Evolutionary conservation across 805 yeast genomes (phyloP), one percentile per base, ranked within the genome.

Genomic region (Scheffersomyces lignosus): DNA sequence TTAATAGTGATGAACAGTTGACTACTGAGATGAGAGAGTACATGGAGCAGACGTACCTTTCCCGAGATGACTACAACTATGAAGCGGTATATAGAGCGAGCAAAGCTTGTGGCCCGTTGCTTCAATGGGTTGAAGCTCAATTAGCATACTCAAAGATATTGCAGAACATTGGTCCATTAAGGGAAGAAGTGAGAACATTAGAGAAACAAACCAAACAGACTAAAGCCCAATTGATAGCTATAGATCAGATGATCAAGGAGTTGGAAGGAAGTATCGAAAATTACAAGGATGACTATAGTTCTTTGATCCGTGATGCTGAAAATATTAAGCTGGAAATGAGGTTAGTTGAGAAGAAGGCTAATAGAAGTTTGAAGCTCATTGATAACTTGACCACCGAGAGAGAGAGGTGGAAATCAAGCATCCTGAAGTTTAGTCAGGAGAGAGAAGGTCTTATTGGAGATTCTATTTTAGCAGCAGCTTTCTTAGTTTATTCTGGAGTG

Each of bases 51-150:
- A 69, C 66, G 2, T 91, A 84, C 50, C 59, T 90, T 8, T 65
- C 81, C 0, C 66, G 80, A 36, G 75, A 80, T 0, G 83, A 78
- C 34, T 90, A 76, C 55, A 87, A 77, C 27, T 83, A 64, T 49
- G 89, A 82, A 32, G 63, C 85, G 0, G 96, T 87, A 0, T 78
- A 85, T 49, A 69, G 97, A 27, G 98, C 98, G 4, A 84, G 95
- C 58, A 88, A 86, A 52, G 97, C 97, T 0, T 88, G 97, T 64
- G 98, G 96, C 0, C 98, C 98, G 0, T 64, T 91, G 24, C 53
- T 85, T 14, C 81, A 81, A 43, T 91, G 98, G 98, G 90, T 89
- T 0, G 72, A 73, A 36, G 97, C 98, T 0, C 97, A 91, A 45
- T 68, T 89, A n/a, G 66, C 72, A n/a, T 91, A 83, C 52, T 76